These are phyloP conservation scores for carrot (Daucus carota) DNA, from an alignment of 129 eudicot species.

Conservation along the genomic window DNA sequence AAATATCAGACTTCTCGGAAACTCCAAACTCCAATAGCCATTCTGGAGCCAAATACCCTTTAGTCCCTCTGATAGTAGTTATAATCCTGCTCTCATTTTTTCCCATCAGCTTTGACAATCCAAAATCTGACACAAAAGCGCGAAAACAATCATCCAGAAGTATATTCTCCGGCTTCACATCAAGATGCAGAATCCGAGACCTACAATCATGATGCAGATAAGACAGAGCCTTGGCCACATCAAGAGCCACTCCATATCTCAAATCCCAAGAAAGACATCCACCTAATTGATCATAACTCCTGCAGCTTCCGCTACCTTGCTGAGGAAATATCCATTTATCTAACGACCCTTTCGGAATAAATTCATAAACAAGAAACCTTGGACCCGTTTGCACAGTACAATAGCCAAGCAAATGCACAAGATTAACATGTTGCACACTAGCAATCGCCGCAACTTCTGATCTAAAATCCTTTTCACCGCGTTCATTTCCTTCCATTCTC, in stretches of 20 bases:
- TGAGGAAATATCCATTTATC: slow-evolving; percentile 71
- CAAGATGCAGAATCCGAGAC: slow-evolving; percentile 67
- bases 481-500: slow-evolving; percentile 60
- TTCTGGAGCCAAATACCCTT: slow-evolving; percentile 86
- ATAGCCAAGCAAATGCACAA: slow-evolving; percentile 61
- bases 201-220: slow-evolving; percentile 82
- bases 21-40: slow-evolving; percentile 80
- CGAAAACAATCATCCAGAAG: slow-evolving; percentile 56
- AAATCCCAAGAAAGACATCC: slow-evolving; percentile 73
- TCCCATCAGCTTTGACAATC: slow-evolving; percentile 66
- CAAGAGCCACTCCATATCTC: slow-evolving; percentile 49
- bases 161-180: slow-evolving; percentile 84
- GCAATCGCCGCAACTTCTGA: slow-evolving; percentile 88
- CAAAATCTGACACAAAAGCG: slow-evolving; percentile 71
- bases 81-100: slow-evolving; percentile 57
- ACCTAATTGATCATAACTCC: background rate
- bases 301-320: background rate
- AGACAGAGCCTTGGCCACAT: slow-evolving; percentile 77
- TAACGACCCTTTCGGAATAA: slow-evolving; percentile 58
- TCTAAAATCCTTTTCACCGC: slow-evolving; percentile 64
- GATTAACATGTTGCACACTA: slow-evolving; percentile 75
- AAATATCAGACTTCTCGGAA: slow-evolving; percentile 69
- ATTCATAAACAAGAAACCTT: slow-evolving; percentile 60
- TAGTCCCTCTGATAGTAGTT: slow-evolving; percentile 66
- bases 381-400: slow-evolving; percentile 38